Evolutionary conservation across 768 basidiomycete species (phyloP), one percentile per base, ranked within the genome.

Genomic region (Strobilomyces confusus): DNA sequence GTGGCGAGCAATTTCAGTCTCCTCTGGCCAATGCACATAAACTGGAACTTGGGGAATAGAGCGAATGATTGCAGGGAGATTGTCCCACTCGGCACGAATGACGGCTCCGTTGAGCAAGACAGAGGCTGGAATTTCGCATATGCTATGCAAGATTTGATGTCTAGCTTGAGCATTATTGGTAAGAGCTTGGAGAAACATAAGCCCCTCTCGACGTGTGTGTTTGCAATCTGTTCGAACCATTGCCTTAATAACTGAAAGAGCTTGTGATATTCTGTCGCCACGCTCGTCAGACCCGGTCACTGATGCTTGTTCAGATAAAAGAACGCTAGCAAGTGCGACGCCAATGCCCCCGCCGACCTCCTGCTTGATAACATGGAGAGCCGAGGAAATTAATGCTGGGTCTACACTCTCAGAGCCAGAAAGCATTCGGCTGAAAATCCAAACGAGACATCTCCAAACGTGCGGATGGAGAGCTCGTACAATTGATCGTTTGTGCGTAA

Each of bases 401-500:
- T 70, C 63, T 13, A 60, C 48, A 3, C 56, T 50, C 15, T 58
- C 61, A 13, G 57, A 20, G 32, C 23, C 34, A 42, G 52, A 19
- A 41, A 73, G 70, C 43, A 83, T 60, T 17, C 72, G 73, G 19
- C 74, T 66, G 53, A 78, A 83, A 2, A 77, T 75, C 83, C 84
- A 85, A 20, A 84, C 66, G 25, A 84, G 69, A 48, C 78, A 74
- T 48, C 70, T 73, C 83, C 83, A 86, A 20, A 78, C 65, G 33
- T 73, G 73, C 1, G 75, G 63, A 40, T 77, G 73, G 9, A 81
- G 65, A 17, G 67, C 61, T 13, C 69, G 70, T 12, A 79, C 66
- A 6, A 65, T 47, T 12, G 64, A 59, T n/a, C 69, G 63, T 44
- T 69, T 68, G 54, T 78, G 73, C 4, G 46, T 59, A 1, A 69